These are phyloP conservation scores for Rhizomucor miehei DNA, from an alignment of 371 early-diverging fungal genomes.

Conservation along the genomic window DNA sequence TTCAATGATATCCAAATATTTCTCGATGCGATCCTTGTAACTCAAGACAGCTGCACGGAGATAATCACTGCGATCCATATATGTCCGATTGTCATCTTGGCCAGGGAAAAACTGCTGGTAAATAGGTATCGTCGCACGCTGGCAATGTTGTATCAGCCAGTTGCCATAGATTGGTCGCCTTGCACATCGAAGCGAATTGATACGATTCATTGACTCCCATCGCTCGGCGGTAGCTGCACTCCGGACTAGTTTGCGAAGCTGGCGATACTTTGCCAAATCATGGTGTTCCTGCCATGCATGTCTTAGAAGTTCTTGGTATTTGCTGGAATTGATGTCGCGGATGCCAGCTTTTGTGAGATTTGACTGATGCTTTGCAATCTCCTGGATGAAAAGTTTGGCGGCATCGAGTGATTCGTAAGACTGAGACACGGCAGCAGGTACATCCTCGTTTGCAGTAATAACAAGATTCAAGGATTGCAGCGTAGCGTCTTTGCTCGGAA, in stretches of 20 bases:
- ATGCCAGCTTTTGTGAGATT: constrained; percentile 24
- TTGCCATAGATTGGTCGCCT: constrained; percentile 46
- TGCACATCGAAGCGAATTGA: constrained; percentile 38
- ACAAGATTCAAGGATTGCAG: constrained; percentile 51
- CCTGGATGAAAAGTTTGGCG: constrained; percentile 25
- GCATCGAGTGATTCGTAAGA: constrained; percentile 45
- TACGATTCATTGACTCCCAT: constrained; percentile 33
- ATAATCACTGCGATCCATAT: constrained; percentile 22
- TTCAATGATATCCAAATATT: constrained; percentile 45
- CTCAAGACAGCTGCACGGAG: constrained; percentile 35
- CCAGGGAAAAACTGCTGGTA: constrained; percentile 9
- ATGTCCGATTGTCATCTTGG: constrained; percentile 21
- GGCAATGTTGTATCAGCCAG: constrained; percentile 27
- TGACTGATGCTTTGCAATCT: constrained; percentile 26
- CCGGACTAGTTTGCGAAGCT: constrained; percentile 27
- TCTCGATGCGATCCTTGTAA: constrained; percentile 43
- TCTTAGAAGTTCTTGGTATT: constrained; percentile 32
- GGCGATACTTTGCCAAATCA: constrained; percentile 35
- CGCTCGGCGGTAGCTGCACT: constrained; percentile 16
- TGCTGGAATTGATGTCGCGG: constrained; percentile 18
- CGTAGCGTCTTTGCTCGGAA: constrained; percentile 16
- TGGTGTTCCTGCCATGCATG: constrained; percentile 31
- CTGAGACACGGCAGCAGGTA: constrained; percentile 32
- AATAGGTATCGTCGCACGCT: constrained; percentile 9
- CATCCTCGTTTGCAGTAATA: constrained; percentile 24